These are phyloP conservation scores for Daedaleopsis nitida DNA, from an alignment of 768 basidiomycete species.

Conservation along the genomic window DNA sequence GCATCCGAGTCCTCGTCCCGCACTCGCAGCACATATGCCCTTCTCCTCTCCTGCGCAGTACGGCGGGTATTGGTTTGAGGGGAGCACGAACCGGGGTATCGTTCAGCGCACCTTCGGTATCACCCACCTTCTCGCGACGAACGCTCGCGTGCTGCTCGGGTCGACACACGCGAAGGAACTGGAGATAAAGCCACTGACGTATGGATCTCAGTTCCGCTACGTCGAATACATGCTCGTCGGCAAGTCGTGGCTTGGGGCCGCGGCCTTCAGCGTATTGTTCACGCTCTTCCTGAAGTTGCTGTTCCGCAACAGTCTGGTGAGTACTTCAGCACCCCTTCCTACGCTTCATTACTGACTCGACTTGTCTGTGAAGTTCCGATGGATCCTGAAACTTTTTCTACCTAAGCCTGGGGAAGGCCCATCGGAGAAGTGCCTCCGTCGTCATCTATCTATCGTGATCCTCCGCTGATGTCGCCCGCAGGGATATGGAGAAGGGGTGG, in stretches of 20 bases:
- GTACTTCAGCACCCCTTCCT: constrained; percentile 2
- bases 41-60: constrained; percentile 33
- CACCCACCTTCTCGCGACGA: constrained; percentile 34
- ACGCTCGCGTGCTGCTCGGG: constrained; percentile 12
- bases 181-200: constrained; percentile 35
- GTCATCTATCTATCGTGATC: constrained; percentile 31
- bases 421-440: constrained; percentile 54
- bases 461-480: constrained; percentile 52
- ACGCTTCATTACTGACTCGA: constrained; percentile 49
- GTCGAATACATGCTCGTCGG: constrained; percentile 58
- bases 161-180: constrained; percentile 9
- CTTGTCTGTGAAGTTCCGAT: constrained; percentile 72
- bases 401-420: constrained; percentile 64
- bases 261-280: constrained; percentile 35
- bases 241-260: constrained; percentile 41
- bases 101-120: constrained; percentile 63
- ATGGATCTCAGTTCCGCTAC: constrained; percentile 77
- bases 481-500: constrained; percentile 60
- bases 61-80: constrained; percentile 49
- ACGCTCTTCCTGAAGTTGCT: constrained; percentile 5
- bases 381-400: constrained; percentile 52
- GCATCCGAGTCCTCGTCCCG: constrained; percentile 29
- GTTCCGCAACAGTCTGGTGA: constrained; percentile 40
- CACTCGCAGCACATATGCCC: constrained; percentile 42
- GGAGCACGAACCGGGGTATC: constrained; percentile 44